Evolutionary conservation across 208 protist genomes (phyloP), one percentile per base, ranked within the genome.

Genomic region (Leishmania mexicana): DNA sequence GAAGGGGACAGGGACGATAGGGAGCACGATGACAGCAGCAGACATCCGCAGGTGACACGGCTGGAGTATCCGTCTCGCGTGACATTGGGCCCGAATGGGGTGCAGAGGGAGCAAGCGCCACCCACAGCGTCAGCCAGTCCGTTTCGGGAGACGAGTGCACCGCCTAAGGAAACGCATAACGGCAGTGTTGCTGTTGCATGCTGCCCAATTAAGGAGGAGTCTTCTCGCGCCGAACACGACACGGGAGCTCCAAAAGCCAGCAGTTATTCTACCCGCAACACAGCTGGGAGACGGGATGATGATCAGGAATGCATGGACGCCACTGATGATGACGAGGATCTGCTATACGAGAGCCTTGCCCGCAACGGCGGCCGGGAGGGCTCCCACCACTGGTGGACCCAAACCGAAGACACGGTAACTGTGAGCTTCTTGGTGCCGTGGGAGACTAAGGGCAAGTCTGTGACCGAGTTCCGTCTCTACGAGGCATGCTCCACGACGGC

Each of bases 381-480:
- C 2, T 40, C 85, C 0, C 87, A 88, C 24, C 91, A 97, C 78
- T 84, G 93, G 70, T 97, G 92, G 91, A 79, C 91, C 24, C 94
- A 97, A 76, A 93, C 90, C 6, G 60, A 87, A 40, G 94, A 97
- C 71, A 92, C 87, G 1, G 87, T 85, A 15, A 89, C 85, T 0
- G 88, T 97, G 7, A 89, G 84, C 64, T 94, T 97, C 80, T 81
- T 95, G 42, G 78, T 97, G 3, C 94, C 94, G 35, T 83, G 75
- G 82, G 75, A 80, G 0, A 92, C 83, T 0, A 86, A 78, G 24
- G 81, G 82, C 35, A 90, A 91, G 67, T 75, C 86, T 49, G 87
- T 97, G 31, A 78, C 58, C 19, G 58, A 71, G 28, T 95, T 97
- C 53, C 58, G 53, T 40, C 47, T 96, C 8, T 83, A 38, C 40